These are phyloP conservation scores for Alternaria atra DNA, from an alignment of 2,329 filamentous ascomycete genomes.

Conservation along the genomic window DNA sequence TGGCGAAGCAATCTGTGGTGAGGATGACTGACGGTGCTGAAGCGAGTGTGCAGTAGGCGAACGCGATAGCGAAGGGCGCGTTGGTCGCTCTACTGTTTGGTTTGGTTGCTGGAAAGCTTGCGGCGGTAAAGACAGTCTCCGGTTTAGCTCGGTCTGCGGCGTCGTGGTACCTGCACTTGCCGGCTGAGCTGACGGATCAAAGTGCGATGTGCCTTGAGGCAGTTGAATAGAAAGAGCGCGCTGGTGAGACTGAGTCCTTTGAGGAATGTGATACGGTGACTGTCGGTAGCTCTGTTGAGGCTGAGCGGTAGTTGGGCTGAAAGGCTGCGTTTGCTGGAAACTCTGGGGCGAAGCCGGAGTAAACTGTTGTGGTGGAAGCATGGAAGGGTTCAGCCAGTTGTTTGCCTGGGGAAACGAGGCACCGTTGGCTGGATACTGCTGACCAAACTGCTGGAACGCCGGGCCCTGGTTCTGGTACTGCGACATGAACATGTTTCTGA, in stretches of 20 bases:
- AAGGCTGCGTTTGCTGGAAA: conserved; percentile 29
- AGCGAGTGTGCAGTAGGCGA: conserved; percentile 29
- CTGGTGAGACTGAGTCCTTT: conserved; percentile 50
- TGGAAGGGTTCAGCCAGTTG: conserved; percentile 43
- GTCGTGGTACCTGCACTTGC: conserved; percentile 28
- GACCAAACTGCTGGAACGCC: conserved; percentile 23
- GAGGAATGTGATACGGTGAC: conserved; percentile 58
- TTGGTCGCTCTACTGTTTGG: conserved; percentile 23
- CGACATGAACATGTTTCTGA: conserved; percentile 56
- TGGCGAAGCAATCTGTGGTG: conserved; percentile 37
- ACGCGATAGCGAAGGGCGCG: conserved; percentile 32
- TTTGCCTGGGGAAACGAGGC: conserved; percentile 27
- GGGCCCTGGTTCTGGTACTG: conserved; percentile 34
- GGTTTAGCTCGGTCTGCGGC: conserved; percentile 38
- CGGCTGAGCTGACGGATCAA: conserved; percentile 37
- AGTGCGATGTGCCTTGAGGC: conserved; percentile 47
- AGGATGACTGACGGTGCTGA: conserved; percentile 29
- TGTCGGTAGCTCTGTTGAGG: conserved; percentile 50
- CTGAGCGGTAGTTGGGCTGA: conserved; percentile 35
- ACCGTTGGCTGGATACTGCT: conserved; percentile 35
- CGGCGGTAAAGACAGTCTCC: conserved; percentile 57
- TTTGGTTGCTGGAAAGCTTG: conserved; percentile 34
- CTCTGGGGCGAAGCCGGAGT: conserved; percentile 38
- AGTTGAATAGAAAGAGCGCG: conserved; percentile 58
- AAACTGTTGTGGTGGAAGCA: conserved; percentile 48